Conservation (phyloP, 331 rosid species). For the Malus hybrid region DNA sequence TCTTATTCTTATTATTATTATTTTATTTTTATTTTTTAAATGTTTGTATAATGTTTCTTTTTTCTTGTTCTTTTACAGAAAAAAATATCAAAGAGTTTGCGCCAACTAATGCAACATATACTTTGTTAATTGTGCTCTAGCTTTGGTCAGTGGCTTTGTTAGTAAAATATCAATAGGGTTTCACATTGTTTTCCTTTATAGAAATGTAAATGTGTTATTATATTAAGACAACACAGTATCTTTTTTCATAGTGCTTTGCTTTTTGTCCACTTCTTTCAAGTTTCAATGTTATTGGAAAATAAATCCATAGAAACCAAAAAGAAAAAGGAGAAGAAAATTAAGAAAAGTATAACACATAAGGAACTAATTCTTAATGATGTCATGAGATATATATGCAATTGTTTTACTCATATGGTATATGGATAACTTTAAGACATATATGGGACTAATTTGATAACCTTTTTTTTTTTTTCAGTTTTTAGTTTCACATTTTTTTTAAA, state of each 20-base stretch:
- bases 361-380: slow-evolving; percentile 16
- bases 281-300: neutral
- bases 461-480: too few species aligned
- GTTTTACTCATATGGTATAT: neutral
- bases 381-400: neutral
- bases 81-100: slow-evolving; percentile 52
- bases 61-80: slow-evolving; percentile 26
- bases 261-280: slow-evolving; percentile 18
- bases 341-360: slow-evolving; percentile 1
- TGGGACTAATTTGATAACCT: too few species aligned
- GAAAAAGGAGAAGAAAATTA: neutral
- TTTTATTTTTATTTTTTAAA: slow-evolving; percentile 53
- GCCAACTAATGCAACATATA: slow-evolving; percentile 38
- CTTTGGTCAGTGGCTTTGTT: slow-evolving; percentile 21
- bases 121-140: slow-evolving; percentile 18
- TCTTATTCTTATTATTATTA: slow-evolving; percentile 19
- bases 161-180: slow-evolving; percentile 8
- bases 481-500: neutral
- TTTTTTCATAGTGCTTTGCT: slow-evolving; percentile 5
- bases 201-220: slow-evolving; percentile 20
- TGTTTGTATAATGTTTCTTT: slow-evolving; percentile 46
- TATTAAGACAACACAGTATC: slow-evolving; percentile 6
- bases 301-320: neutral
- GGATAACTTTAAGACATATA: neutral
- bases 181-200: slow-evolving; percentile 9